Percentiles rank a stretch among this genome's conserved stretches.
phyloP scores from a whole-genome alignment of 805 yeast genomes.

The Yarrowia sp. region DNA sequence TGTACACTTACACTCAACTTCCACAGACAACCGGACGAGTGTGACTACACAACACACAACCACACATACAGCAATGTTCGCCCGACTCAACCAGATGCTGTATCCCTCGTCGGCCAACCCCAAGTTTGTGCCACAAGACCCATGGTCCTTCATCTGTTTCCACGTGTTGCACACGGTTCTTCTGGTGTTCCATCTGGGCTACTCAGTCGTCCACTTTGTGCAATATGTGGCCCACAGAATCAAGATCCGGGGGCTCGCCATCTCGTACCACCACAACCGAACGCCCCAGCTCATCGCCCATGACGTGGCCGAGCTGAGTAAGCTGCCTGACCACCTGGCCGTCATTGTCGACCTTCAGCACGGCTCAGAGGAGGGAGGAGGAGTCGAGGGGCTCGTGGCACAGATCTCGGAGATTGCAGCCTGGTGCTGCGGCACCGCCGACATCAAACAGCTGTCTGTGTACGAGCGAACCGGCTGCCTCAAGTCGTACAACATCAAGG shows the following conservation, averaged over 20 bases:
- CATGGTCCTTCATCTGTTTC: constrained; percentile 26
- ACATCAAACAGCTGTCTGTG: constrained; percentile 65
- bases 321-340: constrained; percentile 75
- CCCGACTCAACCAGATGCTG: constrained; percentile 23
- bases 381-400: constrained; percentile 73
- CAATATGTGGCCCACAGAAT: constrained; percentile 8
- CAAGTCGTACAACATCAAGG: constrained; percentile 41
- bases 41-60: neutral
- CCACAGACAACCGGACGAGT: constrained; percentile 5
- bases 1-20: neutral
- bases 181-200: constrained; percentile 28
- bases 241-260: constrained; percentile 28
- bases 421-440: constrained; percentile 84
- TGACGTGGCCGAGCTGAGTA: constrained; percentile 69
- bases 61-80: neutral
- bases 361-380: constrained; percentile 85
- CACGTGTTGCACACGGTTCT: constrained; percentile 28
- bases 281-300: constrained; percentile 78
- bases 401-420: constrained; percentile 75
- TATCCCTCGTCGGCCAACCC: constrained; percentile 27
- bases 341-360: constrained; percentile 70
- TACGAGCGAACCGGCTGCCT: constrained; percentile 78
- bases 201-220: constrained; percentile 26
- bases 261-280: constrained; percentile 34
- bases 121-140: constrained; percentile 7